Conservation (phyloP, 1,284 basidiomycete species). For the Ganoderma boninense region DNA sequence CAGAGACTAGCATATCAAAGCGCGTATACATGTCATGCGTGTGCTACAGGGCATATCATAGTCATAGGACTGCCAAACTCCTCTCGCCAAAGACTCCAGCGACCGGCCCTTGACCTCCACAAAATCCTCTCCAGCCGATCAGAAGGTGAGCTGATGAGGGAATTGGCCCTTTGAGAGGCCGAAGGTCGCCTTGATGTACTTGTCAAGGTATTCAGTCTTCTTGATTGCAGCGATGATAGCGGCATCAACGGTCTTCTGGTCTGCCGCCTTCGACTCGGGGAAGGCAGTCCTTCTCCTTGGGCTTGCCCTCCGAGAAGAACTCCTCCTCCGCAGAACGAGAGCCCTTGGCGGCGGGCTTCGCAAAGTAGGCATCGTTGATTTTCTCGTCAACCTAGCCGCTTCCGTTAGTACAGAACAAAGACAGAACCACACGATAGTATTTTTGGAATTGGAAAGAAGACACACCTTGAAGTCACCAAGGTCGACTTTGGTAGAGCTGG, state of each 20-base stretch:
- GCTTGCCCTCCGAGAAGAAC: conserved; percentile 95
- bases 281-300: conserved; percentile 92
- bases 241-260: conserved; percentile 95
- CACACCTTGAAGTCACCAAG: conserved; percentile 78
- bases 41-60: conserved; percentile 43
- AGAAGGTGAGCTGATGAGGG: conserved; percentile 91
- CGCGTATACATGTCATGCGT: conserved; percentile 39
- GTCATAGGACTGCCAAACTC: conserved; percentile 37
- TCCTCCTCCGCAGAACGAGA: conserved; percentile 89
- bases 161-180: conserved; percentile 95
- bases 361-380: conserved; percentile 96
- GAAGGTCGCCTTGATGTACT: conserved; percentile 95
- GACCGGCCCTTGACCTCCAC: conserved; percentile 31
- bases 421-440: neutral
- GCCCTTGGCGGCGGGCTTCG: conserved; percentile 80
- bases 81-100: conserved; percentile 31
- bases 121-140: conserved; percentile 41
- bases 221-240: conserved; percentile 87
- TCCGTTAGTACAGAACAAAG: neutral
- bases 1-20: conserved; percentile 31
- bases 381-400: conserved; percentile 79
- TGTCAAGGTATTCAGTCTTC: conserved; percentile 91
- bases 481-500: conserved; percentile 96
- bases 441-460: conserved; percentile 23
- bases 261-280: conserved; percentile 88